Base-by-base conservation (phyloP, 768 basidiomycete genomes). In the Panellus pusillus region DNA sequence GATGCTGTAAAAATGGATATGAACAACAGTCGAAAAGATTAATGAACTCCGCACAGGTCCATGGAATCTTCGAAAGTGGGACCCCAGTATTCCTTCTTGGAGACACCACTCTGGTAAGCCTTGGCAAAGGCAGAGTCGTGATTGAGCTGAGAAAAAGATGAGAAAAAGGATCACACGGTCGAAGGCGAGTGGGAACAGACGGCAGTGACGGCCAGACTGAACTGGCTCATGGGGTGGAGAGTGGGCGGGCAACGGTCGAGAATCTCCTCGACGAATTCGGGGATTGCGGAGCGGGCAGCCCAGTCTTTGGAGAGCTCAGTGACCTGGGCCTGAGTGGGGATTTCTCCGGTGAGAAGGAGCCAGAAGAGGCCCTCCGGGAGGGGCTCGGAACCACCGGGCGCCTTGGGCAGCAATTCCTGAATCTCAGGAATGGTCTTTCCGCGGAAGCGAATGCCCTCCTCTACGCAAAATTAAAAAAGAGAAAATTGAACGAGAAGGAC, bases 171-270 rank as follows among this genome's bases (percentile, higher is more conserved):
- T 9, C 20, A 35, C 32, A 32, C 43, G 18, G 38, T 37, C 44
- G 58, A 56, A 42, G 2, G 7, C 46, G 27, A 29, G 27, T 11
- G 53, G 41, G 28, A 13, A 72, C 82, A 40, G 68, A 90, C 89
- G 28, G 96, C 94, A 61, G 95, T 98, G 63, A 96, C 92, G 54
- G 95, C 95, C 67, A 97, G 77, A 69, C 89, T 89, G 76, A 98
- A 97, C 75, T 98, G 96, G 72, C 90, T 93, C 96, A 98, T 98
- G 60, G 96, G 96, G 72, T 98, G 96, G 41, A 98, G 82, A 14
- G 93, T 95, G 46, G 89, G 86, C 17, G 91, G 91, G 73, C 91
- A 93, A 70, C 93, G 75, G 77, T 98, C 96, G 47, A 98, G 82
- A 63, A 97, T 82, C 66, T 97, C 94, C 72, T 98, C 94, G n/a